Conservation (phyloP, 176 grass and related monocot species). For the Lolium multiflorum region DNA sequence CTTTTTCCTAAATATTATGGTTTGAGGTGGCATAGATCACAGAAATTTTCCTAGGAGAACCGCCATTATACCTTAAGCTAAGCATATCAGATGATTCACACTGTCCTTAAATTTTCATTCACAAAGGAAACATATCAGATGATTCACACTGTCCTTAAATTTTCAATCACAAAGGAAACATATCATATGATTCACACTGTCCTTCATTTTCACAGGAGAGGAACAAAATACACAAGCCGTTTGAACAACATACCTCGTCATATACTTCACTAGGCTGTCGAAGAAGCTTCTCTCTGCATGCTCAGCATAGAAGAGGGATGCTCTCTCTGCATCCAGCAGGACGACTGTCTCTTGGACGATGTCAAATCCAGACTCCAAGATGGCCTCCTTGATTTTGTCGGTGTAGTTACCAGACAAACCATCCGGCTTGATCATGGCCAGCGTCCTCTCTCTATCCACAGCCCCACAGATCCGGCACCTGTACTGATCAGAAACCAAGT, state of each 20-base stretch:
- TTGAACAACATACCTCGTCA: constrained; percentile 67
- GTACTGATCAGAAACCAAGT: constrained; percentile 27
- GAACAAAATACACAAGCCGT: not conserved
- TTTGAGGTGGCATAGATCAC: not conserved
- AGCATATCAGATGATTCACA: too few species aligned
- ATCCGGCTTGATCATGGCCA: constrained; percentile 91
- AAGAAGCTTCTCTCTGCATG: constrained; percentile 87
- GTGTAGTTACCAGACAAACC: constrained; percentile 71
- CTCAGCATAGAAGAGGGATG: constrained; percentile 74
- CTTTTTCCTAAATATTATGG: not conserved
- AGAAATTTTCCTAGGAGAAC: too few species aligned
- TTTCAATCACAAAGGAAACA: too few species aligned
- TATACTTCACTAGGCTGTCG: constrained; percentile 73
- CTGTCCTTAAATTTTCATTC: too few species aligned
- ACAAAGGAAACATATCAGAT: not conserved
- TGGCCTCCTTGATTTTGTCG: constrained; percentile 60
- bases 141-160: not conserved
- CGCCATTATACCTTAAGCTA: not conserved
- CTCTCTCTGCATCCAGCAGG: constrained; percentile 60
- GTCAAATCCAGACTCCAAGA: constrained; percentile 72
- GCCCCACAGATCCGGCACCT: constrained; percentile 57
- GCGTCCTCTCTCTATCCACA: constrained; percentile 60
- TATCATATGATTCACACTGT: not conserved
- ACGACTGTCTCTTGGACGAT: constrained; percentile 57
- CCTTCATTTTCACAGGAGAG: not conserved